Base-by-base conservation (phyloP, 352 stramenopile species). In the Phytopythium sindhum region DNA sequence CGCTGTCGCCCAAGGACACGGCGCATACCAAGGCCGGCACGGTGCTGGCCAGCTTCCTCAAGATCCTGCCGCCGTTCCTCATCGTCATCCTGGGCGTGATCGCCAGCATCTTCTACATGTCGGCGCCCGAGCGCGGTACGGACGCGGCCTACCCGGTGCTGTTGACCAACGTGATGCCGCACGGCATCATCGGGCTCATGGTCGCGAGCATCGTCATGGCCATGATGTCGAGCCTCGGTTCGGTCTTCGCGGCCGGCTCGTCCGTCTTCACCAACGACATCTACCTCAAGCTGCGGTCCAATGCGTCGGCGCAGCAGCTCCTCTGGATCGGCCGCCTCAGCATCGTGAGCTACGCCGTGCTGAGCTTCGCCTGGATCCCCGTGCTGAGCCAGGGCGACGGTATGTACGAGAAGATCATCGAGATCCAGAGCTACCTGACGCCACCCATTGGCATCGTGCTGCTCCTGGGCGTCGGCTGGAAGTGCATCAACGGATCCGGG, bases 151-250 rank as follows among this genome's bases (percentile, higher is more conserved):
- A 90, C 63, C 81, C 81, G 24, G 80, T 81, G 11, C 45, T 90
- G 53, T 62, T 90, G n/a, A 87, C 74, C 14, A 81, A 88, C 57
- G 70, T 90, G 57, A 86, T 90, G 77, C 81, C 81, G 8, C 76
- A 88, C 52, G 79, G 80, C 14, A 69, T 86, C 15, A 77, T 86
- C 53, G 81, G 81, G 0, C 64, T 90, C 56, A 89, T 90, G 73
- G 70, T 89, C 35, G 81, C 81, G 29, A 89, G 79, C 58, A 84
- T 90, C 53, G 83, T 90, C 65, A 87, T 75, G 14, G 77, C 81
- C 11, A 86, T 90, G 78, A 89, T 89, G 80, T 84, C 80, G 42
- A 84, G 76, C 68, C 64, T 89, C 29, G 78, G 69, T n/a, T 88
- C 78, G 12, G 78, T 88, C 23, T 89, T 89, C 50, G 72, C 80